Base-by-base conservation (phyloP, 225 moss, liverwort and hornwort genomes). In the Bryum argenteum region DNA sequence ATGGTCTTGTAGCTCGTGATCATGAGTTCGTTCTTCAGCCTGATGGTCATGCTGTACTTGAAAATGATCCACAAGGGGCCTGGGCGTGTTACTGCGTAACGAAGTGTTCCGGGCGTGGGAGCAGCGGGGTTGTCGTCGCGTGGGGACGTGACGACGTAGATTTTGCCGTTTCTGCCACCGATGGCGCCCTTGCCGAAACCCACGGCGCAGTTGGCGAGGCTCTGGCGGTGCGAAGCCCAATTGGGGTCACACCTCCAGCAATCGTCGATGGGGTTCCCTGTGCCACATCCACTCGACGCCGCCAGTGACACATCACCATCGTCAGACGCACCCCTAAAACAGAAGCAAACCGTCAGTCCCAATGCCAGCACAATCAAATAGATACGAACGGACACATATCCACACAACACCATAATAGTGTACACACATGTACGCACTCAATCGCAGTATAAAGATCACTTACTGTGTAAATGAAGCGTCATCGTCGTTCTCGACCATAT, bases 401-500 rank as follows among this genome's bases (percentile, higher is more conserved):
- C 1, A 8, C 10, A 42, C 41, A 42, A 42, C 1, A n/a, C 41
- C 41, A 2, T 42, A 42, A 42, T 42, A 10, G 1, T 42, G 1
- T 42, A 10, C 41, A 42, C 41, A 42, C 41, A 42, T 43, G 9
- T 44, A 44, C 3, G 44, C 44, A 11, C 3, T 11, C 11, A 2
- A 11, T 13, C 22, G 2, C 18, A 66, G 2, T 16, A 3, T 6
- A 2, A 1, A 28, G 7, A 10, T 0, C 0, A 70, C 77, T 81
- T 17, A 81, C 81, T 66, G 41, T 5, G 63, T 7, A 7, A 22
- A 37, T 11, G 66, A 11, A 21, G n/a, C 0, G 33, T 0, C 2
- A 9, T 63, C 19, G 15, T 14, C 71, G 11, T 42, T 23, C 66
- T 66, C 71, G 22, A 75, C 18, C 4, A 40, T 1, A n/a, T 79